Evolutionary conservation across 2,329 filamentous ascomycete species (phyloP), one percentile per base, ranked within the genome.

Genomic region (Aschersonia sp.): DNA sequence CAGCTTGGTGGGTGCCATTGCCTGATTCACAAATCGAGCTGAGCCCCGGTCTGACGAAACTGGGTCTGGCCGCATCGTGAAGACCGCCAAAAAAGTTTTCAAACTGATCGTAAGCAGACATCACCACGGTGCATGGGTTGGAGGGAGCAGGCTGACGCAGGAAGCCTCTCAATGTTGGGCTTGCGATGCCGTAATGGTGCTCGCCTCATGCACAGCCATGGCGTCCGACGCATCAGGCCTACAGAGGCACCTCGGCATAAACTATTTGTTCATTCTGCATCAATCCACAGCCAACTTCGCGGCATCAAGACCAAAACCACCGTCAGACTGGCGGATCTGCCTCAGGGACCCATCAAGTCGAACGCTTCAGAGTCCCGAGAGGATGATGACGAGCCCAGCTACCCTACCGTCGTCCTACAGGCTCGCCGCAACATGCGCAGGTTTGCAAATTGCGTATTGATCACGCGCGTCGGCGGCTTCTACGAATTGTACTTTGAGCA

Each of bases 401-500:
- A 96, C 63, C 89, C 92, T 12, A 85, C 87, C n/a, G 85, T 97
- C 44, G 70, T 97, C 49, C 78, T 87, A 59, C 88, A 95, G 62
- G 90, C 87, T 31, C 78, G 80, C 49, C 86, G 81, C 55, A 94
- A 95, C 66, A 95, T 97, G 83, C 75, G 80, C 55, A 88, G 84
- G 58, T 96, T 94, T 66, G 78, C 81, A 57, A 87, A 94, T 57
- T 97, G 90, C 65, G 85, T 98, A 40, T 65, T 98, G 6, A 68
- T 98, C 50, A 98, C 92, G 4, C 79, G 90, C 49, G 88, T 98
- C 31, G 92, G 92, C 48, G 83, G 89, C 51, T 98, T 98, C 66
- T 98, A 97, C 65, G 92, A 98, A 76, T 70, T 98, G 50, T 98
- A 98, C 67, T 94, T 97, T 63, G 85, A 94, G 57, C 89, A 98